These are phyloP conservation scores for Pythium diclinum DNA, from an alignment of 352 stramenopile genomes.

Conservation along the genomic window DNA sequence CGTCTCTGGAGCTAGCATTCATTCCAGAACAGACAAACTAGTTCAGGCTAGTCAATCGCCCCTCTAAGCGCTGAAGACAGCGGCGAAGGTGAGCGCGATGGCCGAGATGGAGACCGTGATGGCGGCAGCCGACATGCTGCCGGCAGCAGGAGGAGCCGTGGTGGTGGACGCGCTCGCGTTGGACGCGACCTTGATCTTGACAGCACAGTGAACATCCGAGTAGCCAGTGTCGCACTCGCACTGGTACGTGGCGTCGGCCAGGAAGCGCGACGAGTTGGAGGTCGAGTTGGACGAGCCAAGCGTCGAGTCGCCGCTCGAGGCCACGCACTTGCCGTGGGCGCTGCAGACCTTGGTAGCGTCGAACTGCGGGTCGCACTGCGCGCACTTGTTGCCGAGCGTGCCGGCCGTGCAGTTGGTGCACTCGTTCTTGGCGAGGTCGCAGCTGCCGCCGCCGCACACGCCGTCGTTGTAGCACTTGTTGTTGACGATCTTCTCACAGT, in stretches of 20 bases:
- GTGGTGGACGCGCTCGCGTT: constrained; percentile 1
- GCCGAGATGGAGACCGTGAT: constrained; percentile 11
- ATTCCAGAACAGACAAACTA: no score
- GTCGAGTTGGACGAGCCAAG: not conserved
- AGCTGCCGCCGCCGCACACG: constrained; percentile 63
- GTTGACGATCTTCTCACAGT: constrained; percentile 69
- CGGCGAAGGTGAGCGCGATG: constrained; percentile 5
- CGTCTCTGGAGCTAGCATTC: no score
- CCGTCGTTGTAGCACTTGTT: constrained; percentile 68
- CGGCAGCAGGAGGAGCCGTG: constrained; percentile 3
- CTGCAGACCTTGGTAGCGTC: constrained; percentile 48
- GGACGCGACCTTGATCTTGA: not conserved
- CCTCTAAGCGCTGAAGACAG: constrained; percentile 8
- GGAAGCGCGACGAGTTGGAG: not conserved
- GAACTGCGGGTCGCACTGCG: constrained; percentile 54
- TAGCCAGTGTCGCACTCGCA: not conserved
- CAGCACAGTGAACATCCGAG: not conserved
- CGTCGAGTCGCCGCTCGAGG: constrained; percentile 15
- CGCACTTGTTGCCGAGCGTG: constrained; percentile 67
- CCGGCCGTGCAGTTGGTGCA: constrained; percentile 56
- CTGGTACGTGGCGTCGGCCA: not conserved
- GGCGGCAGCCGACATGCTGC: not conserved
- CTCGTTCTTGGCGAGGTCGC: constrained; percentile 56
- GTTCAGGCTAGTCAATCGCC: no score
- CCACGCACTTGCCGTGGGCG: constrained; percentile 50